Evolutionary conservation across 202 grass and related monocot genomes (phyloP).

Genomic region (Digitaria exilis): DNA sequence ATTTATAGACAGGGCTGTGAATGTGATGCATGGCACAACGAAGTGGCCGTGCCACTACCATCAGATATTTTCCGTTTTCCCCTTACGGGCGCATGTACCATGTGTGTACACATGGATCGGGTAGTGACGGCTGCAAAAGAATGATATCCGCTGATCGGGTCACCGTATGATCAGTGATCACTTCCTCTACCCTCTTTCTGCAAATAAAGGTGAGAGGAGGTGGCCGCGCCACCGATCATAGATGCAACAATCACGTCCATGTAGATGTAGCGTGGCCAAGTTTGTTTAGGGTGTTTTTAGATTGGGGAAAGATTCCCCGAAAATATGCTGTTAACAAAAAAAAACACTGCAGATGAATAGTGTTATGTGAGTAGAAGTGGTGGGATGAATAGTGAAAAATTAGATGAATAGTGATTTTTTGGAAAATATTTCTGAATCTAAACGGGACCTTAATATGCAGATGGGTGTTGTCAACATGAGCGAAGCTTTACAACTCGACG

Average conservation of each 20-base stretch:
- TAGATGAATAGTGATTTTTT: too few relatives aligned
- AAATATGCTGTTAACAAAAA: too few relatives aligned
- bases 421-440: too few relatives aligned
- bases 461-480: not conserved
- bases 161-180: not conserved
- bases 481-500: slow-evolving; percentile 43
- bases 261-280: not conserved
- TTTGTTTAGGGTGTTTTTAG: too few relatives aligned
- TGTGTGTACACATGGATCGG: slow-evolving; percentile 21
- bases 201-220: not conserved
- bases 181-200: too few relatives aligned
- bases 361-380: too few relatives aligned
- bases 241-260: not conserved
- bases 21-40: not conserved
- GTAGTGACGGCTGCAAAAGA: slow-evolving; percentile 4
- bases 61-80: slow-evolving; percentile 16
- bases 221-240: not conserved
- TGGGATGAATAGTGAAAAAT: too few relatives aligned
- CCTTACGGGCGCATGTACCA: not conserved
- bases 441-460: not conserved
- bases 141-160: slow-evolving; percentile 7
- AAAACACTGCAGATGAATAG: too few relatives aligned
- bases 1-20: slow-evolving; percentile 31
- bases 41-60: not conserved
- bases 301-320: too few relatives aligned